These are phyloP conservation scores for Boechera divaricarpa DNA, from an alignment of 345 rosid species.

Conservation along the genomic window DNA sequence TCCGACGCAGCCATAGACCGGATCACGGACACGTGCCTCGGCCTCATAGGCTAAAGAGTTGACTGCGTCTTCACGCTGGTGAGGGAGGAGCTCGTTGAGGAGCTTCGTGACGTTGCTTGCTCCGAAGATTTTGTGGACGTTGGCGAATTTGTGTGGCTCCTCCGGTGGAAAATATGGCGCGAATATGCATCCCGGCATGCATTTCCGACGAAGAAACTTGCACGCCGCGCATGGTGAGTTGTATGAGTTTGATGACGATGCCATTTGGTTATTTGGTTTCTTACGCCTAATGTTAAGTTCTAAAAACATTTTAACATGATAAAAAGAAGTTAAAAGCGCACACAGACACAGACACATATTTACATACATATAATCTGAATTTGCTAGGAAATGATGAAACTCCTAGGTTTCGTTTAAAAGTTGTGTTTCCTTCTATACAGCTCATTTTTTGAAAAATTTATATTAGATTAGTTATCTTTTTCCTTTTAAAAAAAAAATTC, in stretches of 20 bases:
- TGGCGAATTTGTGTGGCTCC: constrained; percentile 93
- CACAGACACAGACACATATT: neutral
- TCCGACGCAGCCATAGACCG: constrained; percentile 89
- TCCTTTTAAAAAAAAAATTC: neutral
- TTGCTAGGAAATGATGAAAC: constrained; percentile 23
- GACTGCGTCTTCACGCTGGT: constrained; percentile 94
- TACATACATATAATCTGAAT: neutral
- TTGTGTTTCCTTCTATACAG: constrained; percentile 17
- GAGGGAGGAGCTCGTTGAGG: constrained; percentile 85
- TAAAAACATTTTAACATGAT: constrained; percentile 7
- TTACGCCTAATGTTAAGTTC: constrained; percentile 25
- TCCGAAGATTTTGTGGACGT: constrained; percentile 96
- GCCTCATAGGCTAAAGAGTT: constrained; percentile 95
- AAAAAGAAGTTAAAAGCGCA: neutral
- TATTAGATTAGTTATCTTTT: neutral
- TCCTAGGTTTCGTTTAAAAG: constrained; percentile 8
- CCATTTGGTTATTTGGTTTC: constrained; percentile 9
- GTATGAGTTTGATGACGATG: constrained; percentile 77
- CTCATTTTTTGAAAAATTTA: neutral
- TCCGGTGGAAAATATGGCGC: constrained; percentile 98
- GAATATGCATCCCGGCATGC: constrained; percentile 90
- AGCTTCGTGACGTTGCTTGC: constrained; percentile 96
- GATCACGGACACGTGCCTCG: constrained; percentile 91
- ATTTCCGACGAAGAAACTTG: constrained; percentile 90
- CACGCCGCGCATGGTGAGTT: constrained; percentile 98